phyloP scores from a whole-genome alignment of 2,329 filamentous ascomycete species.

The Cordyceps javanica region DNA sequence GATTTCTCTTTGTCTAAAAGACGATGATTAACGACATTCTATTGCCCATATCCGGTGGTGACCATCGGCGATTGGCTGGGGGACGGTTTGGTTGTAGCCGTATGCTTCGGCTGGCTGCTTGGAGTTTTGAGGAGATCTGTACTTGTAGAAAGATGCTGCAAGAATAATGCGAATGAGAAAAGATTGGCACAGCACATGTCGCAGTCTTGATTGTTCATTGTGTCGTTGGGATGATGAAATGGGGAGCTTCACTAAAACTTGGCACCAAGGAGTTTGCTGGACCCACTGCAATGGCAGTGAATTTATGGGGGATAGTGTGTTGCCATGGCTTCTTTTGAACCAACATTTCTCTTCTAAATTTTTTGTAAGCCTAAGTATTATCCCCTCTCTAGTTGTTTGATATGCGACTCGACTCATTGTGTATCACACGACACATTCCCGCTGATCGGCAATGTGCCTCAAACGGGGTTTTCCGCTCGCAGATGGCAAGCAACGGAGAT shows the following conservation, averaged over 20 bases:
- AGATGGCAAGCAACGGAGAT: background rate
- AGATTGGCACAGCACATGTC: constrained; percentile 27
- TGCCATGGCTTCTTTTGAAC: no score
- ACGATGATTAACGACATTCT: background rate
- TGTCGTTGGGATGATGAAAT: constrained; percentile 12
- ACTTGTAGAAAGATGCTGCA: constrained; percentile 27
- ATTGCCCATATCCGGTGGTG: background rate
- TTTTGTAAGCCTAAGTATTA: no score
- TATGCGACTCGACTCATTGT: no score
- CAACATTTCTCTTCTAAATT: background rate
- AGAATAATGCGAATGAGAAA: constrained; percentile 30
- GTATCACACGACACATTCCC: no score
- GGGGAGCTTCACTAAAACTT: background rate
- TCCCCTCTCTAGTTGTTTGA: no score
- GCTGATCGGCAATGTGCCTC: background rate
- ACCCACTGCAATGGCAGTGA: background rate
- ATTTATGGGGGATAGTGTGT: background rate
- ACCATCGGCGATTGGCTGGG: background rate
- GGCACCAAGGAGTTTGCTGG: background rate
- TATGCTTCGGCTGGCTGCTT: background rate
- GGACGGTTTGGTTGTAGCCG: background rate
- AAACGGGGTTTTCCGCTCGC: background rate
- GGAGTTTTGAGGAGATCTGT: constrained; percentile 20
- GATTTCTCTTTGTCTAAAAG: background rate
- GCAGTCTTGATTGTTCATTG: constrained; percentile 22